Conservation (phyloP, 2,329 filamentous ascomycete genomes). For the Aureobasidium sp. region DNA sequence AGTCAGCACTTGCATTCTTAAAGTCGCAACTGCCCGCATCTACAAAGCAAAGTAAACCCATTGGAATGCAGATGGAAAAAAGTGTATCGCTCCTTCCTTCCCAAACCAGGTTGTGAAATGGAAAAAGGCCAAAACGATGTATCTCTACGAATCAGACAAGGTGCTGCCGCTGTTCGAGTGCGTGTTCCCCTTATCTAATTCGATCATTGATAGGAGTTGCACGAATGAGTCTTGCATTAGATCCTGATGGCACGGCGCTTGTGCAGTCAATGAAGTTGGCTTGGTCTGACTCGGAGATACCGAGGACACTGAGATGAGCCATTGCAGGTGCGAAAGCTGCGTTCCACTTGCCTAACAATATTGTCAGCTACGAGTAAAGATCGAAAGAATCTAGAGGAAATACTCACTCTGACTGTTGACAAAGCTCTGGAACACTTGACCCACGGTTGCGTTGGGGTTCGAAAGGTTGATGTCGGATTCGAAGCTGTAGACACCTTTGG, state of each 20-base stretch:
- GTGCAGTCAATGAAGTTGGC: slow-evolving; percentile 18
- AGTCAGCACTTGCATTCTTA: not conserved
- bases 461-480: slow-evolving; percentile 23
- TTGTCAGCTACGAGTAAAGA: not conserved
- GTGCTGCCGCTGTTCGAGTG: no score
- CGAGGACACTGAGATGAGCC: slow-evolving; percentile 7
- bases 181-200: not conserved
- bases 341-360: not conserved
- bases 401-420: slow-evolving; percentile 25
- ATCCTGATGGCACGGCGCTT: not conserved
- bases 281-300: not conserved
- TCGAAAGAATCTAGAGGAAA: not conserved
- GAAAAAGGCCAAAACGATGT: not conserved
- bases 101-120: no score
- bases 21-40: not conserved
- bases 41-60: not conserved
- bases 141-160: not conserved
- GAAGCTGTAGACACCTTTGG: slow-evolving; percentile 22
- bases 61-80: not conserved
- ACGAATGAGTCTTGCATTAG: not conserved
- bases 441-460: slow-evolving; percentile 18
- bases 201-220: slow-evolving; percentile 7
- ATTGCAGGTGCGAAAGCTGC: slow-evolving; percentile 7
- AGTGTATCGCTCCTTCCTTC: not conserved
- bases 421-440: slow-evolving; percentile 28